These are phyloP conservation scores for Alternaria panax DNA, from an alignment of 2,329 filamentous ascomycete genomes.

Conservation along the genomic window DNA sequence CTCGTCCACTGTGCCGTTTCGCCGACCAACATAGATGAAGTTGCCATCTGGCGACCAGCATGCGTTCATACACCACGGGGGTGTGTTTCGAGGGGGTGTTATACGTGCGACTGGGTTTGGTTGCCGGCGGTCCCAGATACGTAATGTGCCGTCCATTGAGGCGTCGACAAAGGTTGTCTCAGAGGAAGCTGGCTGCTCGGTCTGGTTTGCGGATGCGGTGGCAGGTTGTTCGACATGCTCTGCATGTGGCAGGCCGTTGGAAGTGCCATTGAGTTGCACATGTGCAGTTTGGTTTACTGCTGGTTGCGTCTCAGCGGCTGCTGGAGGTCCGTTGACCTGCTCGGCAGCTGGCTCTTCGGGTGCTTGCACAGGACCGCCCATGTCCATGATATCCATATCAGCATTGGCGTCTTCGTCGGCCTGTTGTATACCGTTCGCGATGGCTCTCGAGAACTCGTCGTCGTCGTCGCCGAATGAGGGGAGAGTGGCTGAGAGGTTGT, in stretches of 20 bases:
- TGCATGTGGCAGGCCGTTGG: slow-evolving; percentile 61
- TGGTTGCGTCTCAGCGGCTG: slow-evolving; percentile 22
- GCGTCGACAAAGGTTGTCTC: slow-evolving; percentile 87
- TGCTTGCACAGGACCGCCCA: slow-evolving; percentile 54
- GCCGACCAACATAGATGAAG: slow-evolving; percentile 87
- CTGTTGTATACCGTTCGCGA: slow-evolving; percentile 63
- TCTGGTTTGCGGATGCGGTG: slow-evolving; percentile 38
- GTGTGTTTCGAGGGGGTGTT: slow-evolving; percentile 73
- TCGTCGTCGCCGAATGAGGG: slow-evolving; percentile 76
- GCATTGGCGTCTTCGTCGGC: slow-evolving; percentile 52
- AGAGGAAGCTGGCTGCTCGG: slow-evolving; percentile 60
- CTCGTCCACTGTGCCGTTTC: slow-evolving; percentile 94
- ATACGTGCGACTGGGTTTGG: slow-evolving; percentile 81
- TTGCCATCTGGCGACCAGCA: slow-evolving; percentile 98
- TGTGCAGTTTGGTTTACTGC: slow-evolving; percentile 31
- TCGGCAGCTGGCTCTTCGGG: slow-evolving; percentile 37
- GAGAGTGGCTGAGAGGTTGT: slow-evolving; percentile 53
- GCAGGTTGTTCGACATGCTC: slow-evolving; percentile 52
- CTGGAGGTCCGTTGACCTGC: slow-evolving; percentile 28
- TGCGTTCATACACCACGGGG: slow-evolving; percentile 96
- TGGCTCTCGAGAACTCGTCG: slow-evolving; percentile 79
- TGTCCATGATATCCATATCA: slow-evolving; percentile 56
- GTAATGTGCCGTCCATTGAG: slow-evolving; percentile 83
- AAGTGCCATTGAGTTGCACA: slow-evolving; percentile 19
- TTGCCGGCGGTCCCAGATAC: slow-evolving; percentile 90